Conservation (phyloP, 2,329 filamentous ascomycete species). For the Claviceps citrina region DNA sequence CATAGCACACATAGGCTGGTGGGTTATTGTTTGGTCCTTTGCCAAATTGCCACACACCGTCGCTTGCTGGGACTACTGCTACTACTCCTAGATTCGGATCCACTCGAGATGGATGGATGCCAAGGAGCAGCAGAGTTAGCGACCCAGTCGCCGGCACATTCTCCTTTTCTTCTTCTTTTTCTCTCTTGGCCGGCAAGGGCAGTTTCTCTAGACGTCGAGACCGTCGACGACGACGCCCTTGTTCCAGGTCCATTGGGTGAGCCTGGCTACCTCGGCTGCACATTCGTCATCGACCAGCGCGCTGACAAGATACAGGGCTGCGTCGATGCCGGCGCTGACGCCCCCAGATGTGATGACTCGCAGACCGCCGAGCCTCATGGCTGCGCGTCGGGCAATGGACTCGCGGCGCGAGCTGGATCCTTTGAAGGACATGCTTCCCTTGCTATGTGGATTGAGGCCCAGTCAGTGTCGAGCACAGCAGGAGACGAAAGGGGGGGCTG, state of each 20-base stretch:
- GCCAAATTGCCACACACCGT: neutral
- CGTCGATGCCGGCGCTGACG: constrained; percentile 67
- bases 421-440: constrained; percentile 73
- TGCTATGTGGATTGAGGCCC: too few relatives aligned
- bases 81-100: neutral
- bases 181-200: constrained; percentile 16
- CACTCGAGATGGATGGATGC: neutral
- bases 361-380: constrained; percentile 54
- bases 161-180: too few relatives aligned
- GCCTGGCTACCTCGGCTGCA: constrained; percentile 57
- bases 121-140: neutral
- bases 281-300: constrained; percentile 65
- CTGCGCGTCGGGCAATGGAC: constrained; percentile 63
- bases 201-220: constrained; percentile 58
- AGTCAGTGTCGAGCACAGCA: too few relatives aligned
- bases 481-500: too few relatives aligned
- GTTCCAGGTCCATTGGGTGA: constrained; percentile 71
- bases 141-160: constrained; percentile 7
- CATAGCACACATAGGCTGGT: neutral
- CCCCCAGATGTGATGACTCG: constrained; percentile 70
- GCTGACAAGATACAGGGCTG: constrained; percentile 69
- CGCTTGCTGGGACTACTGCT: neutral
- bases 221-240: constrained; percentile 76
- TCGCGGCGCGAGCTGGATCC: constrained; percentile 60
- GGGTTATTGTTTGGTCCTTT: neutral